Base-by-base conservation (phyloP, 2,329 filamentous ascomycete species). In the Aspergillus floridensis region DNA sequence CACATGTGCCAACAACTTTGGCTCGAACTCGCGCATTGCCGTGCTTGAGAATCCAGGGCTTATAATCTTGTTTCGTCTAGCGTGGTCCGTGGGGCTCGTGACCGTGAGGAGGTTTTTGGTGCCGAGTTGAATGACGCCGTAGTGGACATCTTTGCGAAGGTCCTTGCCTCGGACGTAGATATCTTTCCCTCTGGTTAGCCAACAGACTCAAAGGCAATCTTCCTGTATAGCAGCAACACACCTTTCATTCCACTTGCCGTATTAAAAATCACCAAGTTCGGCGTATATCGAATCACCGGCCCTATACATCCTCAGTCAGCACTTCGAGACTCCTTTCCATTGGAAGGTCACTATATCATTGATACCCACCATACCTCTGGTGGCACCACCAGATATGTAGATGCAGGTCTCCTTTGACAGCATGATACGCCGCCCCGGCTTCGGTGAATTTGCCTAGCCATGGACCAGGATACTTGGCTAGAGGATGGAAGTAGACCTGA, bases 351-450 rank as follows among this genome's bases (percentile, higher is more conserved):
- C 32, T 16, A 12, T 2, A 44, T 44, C 6, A n/a, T 7, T 44
- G 0, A 44, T 10, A 19, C 38, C n/a, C 38, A 52, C 50, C 50
- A 22, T 52, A 52, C 38, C 24, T 52, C 50, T 52, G 50, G 38
- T 52, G 50, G 38, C 50, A 52, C 50, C 50, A 52, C 50, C 50
- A 52, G 12, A 52, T 52, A 11, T 52, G 50, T n/a, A 52, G 19
- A 52, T 52, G 50, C 21, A 52, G 41, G 10, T 52, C 50, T 16
- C 50, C 50, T 31, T 52, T 52, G 4, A 52, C 50, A 19, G 50
- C 50, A 52, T 52, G 50, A 52, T 52, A 52, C 19, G 50, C 50
- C 4, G 50, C 50, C 31, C 50, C 50, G 8, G 50, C 50, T 22
- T 52, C 50, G 19, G 50, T 52, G 50, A 52, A 52, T 19, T 52